Conservation (phyloP, 1,284 basidiomycete species). For the Austroboletus rostrupii region DNA sequence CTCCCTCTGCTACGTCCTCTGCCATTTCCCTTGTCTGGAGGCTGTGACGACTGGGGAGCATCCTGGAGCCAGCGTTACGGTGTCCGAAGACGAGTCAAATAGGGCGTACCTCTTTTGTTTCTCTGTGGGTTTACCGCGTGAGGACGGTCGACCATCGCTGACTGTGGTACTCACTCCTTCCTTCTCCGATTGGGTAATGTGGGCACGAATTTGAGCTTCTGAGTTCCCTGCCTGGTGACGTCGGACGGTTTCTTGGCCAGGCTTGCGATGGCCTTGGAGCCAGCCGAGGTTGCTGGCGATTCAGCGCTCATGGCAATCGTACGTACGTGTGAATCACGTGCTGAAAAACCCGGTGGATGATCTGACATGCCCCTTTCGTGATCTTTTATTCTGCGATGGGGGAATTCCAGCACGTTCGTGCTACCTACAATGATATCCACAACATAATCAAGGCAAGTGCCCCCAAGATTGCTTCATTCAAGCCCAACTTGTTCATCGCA, state of each 20-base stretch:
- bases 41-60: constrained; percentile 32
- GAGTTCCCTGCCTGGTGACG: constrained; percentile 65
- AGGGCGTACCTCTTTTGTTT: constrained; percentile 40
- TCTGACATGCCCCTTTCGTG: background rate
- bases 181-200: constrained; percentile 66
- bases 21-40: constrained; percentile 38
- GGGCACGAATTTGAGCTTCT: constrained; percentile 77
- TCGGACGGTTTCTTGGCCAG: constrained; percentile 68
- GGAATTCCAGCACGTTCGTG: constrained; percentile 56
- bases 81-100: background rate
- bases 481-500: constrained; percentile 76
- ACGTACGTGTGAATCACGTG: constrained; percentile 20
- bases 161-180: constrained; percentile 59
- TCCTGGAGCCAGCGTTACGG: constrained; percentile 40
- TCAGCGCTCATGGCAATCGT: constrained; percentile 8
- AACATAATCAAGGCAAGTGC: constrained; percentile 67
- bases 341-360: background rate
- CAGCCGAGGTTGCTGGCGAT: constrained; percentile 12
- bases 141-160: constrained; percentile 10
- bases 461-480: constrained; percentile 64
- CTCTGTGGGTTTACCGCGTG: constrained; percentile 26
- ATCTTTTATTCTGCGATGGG: constrained; percentile 29
- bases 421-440: constrained; percentile 85
- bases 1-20: constrained; percentile 51
- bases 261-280: constrained; percentile 63